Evolutionary conservation across 441 rosid species (phyloP).

Genomic region (Gossypium trilobum): DNA sequence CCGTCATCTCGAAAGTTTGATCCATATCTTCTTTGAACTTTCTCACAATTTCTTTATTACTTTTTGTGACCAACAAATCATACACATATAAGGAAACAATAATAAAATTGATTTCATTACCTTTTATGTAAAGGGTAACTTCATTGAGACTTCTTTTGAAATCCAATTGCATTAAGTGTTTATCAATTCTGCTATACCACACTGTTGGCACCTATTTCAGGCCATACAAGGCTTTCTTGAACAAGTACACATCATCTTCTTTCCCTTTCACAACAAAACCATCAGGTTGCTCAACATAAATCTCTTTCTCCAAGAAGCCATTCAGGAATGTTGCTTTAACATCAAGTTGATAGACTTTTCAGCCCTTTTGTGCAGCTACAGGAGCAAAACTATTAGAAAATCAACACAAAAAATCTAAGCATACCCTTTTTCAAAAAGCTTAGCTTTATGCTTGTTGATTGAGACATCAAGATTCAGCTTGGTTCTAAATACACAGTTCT

Average conservation of each 20-base stretch:
- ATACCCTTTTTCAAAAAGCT: background rate
- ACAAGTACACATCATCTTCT: background rate
- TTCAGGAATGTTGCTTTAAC: background rate
- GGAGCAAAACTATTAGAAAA: background rate
- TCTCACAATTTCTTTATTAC: too few relatives aligned
- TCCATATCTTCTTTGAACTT: too few relatives aligned
- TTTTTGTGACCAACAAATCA: background rate
- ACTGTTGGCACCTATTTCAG: background rate
- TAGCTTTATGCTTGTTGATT: background rate
- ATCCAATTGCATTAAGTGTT: background rate
- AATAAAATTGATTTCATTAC: background rate
- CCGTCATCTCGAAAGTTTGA: too few relatives aligned
- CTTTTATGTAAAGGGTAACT: background rate
- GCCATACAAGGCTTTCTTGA: background rate
- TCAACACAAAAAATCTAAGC: background rate
- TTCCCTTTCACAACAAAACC: background rate
- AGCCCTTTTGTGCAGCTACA: background rate
- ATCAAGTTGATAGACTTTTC: background rate
- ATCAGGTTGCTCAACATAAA: background rate
- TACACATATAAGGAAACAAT: background rate
- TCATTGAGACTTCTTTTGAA: background rate
- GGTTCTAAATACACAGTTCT: background rate
- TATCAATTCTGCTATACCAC: background rate
- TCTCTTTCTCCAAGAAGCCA: background rate
- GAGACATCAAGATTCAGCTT: background rate